Evolutionary conservation across 306 rosid species (phyloP).

Genomic region (Vicia sativa): DNA sequence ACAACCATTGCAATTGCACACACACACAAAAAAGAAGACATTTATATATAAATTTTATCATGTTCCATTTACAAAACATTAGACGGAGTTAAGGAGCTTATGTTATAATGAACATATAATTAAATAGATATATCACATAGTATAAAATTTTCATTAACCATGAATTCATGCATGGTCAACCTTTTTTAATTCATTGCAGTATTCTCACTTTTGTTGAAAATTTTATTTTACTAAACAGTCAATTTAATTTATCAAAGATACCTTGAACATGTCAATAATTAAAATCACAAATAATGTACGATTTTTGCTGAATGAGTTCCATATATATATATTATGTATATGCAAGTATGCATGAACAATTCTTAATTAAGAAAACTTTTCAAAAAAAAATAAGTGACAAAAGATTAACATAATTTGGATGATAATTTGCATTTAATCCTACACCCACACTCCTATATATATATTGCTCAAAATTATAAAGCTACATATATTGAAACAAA

Average conservation of each 20-base stretch:
- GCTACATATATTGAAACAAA: too few species aligned
- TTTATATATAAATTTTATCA: neutral
- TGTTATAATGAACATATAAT: neutral
- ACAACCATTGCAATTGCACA: neutral
- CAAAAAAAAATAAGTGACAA: conserved; percentile 5
- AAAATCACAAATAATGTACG: conserved; percentile 5
- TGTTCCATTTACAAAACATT: conserved; percentile 1
- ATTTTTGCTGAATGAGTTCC: neutral
- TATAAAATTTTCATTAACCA: neutral
- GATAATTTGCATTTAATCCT: too few species aligned
- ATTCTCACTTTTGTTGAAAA: neutral
- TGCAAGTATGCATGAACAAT: neutral
- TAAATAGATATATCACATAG: too few species aligned
- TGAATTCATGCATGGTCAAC: neutral
- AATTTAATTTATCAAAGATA: neutral
- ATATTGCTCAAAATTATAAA: neutral
- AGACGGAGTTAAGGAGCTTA: conserved; percentile 1
- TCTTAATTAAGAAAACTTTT: neutral
- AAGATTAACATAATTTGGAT: neutral
- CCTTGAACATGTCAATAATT: too few species aligned
- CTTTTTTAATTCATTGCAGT: neutral
- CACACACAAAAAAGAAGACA: too few species aligned
- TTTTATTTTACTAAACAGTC: neutral
- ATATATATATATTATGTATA: neutral
- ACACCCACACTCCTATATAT: neutral